Evolutionary conservation across 2,329 filamentous ascomycete genomes (phyloP).

Genomic region (Penicillium griseofulvum): DNA sequence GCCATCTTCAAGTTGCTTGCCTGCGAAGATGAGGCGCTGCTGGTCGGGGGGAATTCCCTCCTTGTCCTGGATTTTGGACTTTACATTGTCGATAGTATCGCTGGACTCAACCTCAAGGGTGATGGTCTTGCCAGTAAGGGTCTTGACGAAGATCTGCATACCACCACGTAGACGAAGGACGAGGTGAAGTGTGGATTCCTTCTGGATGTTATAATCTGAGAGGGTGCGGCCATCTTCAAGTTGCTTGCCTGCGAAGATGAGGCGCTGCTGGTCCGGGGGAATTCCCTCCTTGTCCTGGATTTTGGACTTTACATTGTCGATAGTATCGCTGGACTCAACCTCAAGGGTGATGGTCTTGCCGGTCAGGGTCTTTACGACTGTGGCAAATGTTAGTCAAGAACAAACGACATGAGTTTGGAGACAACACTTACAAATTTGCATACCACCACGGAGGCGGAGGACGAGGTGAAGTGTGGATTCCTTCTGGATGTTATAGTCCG

Average conservation of each 20-base stretch:
- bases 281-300: conserved; percentile 98
- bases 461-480: conserved; percentile 70
- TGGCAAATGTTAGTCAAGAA: conserved; percentile 16
- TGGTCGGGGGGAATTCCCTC: conserved; percentile 91
- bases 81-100: conserved; percentile 93
- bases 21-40: conserved; percentile 89
- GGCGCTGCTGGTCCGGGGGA: conserved; percentile 89
- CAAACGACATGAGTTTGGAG: neutral
- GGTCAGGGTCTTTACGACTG: conserved; percentile 59
- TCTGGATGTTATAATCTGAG: conserved; percentile 93
- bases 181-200: conserved; percentile 81
- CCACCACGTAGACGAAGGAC: conserved; percentile 86
- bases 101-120: conserved; percentile 86
- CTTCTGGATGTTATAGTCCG: conserved; percentile 59
- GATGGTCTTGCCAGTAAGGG: conserved; percentile 80
- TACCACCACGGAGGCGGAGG: conserved; percentile 66
- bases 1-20: conserved; percentile 90
- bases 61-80: conserved; percentile 80
- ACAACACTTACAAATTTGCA: conserved; percentile 58
- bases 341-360: conserved; percentile 66
- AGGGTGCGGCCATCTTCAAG: conserved; percentile 91
- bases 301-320: conserved; percentile 95
- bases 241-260: conserved; percentile 96
- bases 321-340: conserved; percentile 75
- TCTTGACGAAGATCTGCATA: conserved; percentile 60